phyloP scores from a whole-genome alignment of 192 early-diverging fungal species.

The Chytriomyces sp. region DNA sequence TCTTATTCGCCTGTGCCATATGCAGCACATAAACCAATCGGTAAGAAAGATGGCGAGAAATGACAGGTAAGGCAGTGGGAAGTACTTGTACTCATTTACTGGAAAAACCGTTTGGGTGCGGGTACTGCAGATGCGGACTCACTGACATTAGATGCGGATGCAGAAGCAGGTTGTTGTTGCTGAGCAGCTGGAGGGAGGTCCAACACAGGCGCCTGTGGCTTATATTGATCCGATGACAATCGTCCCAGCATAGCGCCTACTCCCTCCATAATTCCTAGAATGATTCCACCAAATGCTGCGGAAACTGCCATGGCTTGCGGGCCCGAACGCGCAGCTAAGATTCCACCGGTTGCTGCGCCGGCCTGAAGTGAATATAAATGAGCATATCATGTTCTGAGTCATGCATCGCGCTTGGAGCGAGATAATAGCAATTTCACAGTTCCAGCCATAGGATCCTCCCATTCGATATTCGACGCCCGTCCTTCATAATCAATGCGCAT shows the following conservation, averaged over 20 bases:
- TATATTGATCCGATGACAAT: constrained; percentile 37
- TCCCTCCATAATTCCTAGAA: constrained; percentile 96
- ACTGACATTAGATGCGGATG: constrained; percentile 1
- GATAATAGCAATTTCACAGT: not conserved
- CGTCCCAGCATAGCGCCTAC: constrained; percentile 78
- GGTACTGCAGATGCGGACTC: not conserved
- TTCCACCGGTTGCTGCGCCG: constrained; percentile 92
- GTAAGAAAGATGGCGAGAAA: too few species aligned
- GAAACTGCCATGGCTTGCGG: constrained; percentile 78
- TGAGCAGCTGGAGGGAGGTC: constrained; percentile 22
- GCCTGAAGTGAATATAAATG: constrained; percentile 48
- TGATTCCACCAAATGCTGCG: constrained; percentile 88
- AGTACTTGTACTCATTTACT: constrained; percentile 19
- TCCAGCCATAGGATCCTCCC: too few species aligned
- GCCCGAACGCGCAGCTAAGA: constrained; percentile 88
- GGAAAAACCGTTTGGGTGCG: constrained; percentile 24
- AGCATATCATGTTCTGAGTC: not conserved
- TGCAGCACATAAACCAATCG: too few species aligned
- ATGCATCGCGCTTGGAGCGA: too few species aligned
- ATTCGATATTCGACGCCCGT: too few species aligned
- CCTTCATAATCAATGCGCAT: too few species aligned
- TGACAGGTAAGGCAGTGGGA: too few species aligned
- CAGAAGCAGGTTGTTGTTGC: not conserved
- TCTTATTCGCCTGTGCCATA: too few species aligned
- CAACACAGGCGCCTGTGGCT: constrained; percentile 28